These are phyloP conservation scores for Zygosaccharomyces bisporus DNA, from an alignment of 805 yeast species.

Conservation along the genomic window DNA sequence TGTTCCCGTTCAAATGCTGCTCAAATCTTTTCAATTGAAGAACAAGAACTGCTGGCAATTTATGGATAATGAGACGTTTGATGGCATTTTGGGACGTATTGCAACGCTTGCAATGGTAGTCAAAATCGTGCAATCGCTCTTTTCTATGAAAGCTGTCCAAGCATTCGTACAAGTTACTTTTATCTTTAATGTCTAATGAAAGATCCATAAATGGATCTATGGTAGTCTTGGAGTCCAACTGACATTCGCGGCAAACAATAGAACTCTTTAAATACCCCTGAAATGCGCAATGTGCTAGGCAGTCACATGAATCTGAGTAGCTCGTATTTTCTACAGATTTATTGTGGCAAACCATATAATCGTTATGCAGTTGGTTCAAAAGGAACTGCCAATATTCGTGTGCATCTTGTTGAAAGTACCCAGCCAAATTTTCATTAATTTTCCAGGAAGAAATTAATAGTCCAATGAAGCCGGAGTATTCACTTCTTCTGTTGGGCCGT, in stretches of 20 bases:
- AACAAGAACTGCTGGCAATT: conserved; percentile 72
- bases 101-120: conserved; percentile 69
- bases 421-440: conserved; percentile 79
- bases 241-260: conserved; percentile 69
- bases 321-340: conserved; percentile 14
- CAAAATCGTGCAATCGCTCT: conserved; percentile 67
- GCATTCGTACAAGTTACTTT: conserved; percentile 54
- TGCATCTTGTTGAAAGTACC: conserved; percentile 96
- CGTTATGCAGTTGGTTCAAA: conserved; percentile 73
- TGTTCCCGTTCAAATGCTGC: conserved; percentile 39
- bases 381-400: conserved; percentile 96
- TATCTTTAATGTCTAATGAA: conserved; percentile 65
- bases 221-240: conserved; percentile 55
- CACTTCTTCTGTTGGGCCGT: conserved; percentile 25
- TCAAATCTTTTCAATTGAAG: conserved; percentile 75
- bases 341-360: conserved; percentile 22
- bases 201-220: conserved; percentile 88
- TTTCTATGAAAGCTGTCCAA: conserved; percentile 69
- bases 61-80: conserved; percentile 65
- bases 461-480: conserved; percentile 71
- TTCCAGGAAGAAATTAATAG: conserved; percentile 85
- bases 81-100: conserved; percentile 57
- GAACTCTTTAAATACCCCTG: conserved; percentile 80
- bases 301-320: conserved; percentile 47
- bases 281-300: conserved; percentile 80